These are phyloP conservation scores for Mycena epipterygia DNA, from an alignment of 768 basidiomycete genomes.

Conservation along the genomic window DNA sequence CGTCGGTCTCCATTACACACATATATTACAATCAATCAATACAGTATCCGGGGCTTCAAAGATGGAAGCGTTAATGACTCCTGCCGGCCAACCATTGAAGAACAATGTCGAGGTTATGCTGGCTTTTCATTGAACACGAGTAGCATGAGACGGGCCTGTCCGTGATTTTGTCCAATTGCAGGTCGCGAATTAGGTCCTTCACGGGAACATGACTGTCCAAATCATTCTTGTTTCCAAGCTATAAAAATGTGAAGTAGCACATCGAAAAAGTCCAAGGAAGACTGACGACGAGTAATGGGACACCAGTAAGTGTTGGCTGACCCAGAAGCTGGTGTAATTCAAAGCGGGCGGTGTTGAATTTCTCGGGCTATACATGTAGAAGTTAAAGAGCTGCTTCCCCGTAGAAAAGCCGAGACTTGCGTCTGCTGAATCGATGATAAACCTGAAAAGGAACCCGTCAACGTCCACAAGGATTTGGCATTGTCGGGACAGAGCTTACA, in stretches of 20 bases:
- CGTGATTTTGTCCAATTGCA: slow-evolving; percentile 88
- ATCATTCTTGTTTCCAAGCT: slow-evolving; percentile 97
- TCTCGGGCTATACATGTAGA: slow-evolving; percentile 70
- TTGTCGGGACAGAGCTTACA: slow-evolving; percentile 64
- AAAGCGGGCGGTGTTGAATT: slow-evolving; percentile 86
- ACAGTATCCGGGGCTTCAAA: slow-evolving; percentile 26
- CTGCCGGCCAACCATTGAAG: slow-evolving; percentile 88
- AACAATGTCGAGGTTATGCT: slow-evolving; percentile 94
- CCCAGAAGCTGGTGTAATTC: slow-evolving; percentile 86
- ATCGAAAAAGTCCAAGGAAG: background rate
- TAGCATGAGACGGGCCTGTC: slow-evolving; percentile 78
- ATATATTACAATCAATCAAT: slow-evolving; percentile 31
- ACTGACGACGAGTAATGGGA: slow-evolving; percentile 87
- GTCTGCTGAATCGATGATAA: slow-evolving; percentile 93
- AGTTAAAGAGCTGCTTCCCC: slow-evolving; percentile 1
- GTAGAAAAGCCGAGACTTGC: slow-evolving; percentile 58
- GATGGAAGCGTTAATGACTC: slow-evolving; percentile 63
- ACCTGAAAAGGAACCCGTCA: slow-evolving; percentile 69
- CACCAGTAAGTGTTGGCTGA: slow-evolving; percentile 74
- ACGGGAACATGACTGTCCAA: slow-evolving; percentile 81
- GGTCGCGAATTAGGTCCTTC: slow-evolving; percentile 83
- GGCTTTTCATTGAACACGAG: slow-evolving; percentile 94
- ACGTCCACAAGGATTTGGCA: background rate
- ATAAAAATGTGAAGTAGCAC: background rate
- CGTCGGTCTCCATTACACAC: no score